Base-by-base conservation (phyloP, 331 rosid species). In the Rosa hybrid region DNA sequence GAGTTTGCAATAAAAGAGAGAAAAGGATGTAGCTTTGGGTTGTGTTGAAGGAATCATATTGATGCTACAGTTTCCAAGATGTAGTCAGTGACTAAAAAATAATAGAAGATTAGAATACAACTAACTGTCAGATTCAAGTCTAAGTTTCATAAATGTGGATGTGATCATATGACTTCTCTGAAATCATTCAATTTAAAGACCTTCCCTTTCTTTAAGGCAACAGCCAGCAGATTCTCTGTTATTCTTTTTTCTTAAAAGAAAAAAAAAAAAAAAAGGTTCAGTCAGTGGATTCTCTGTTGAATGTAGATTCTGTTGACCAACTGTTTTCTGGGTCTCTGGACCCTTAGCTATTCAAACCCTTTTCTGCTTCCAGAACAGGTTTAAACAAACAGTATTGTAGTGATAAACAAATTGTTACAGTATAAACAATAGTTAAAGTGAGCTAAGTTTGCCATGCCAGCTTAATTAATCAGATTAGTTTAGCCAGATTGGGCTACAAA, bases 221-320 rank as follows among this genome's bases (percentile, higher is more conserved):
- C 44, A 17, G 50, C 69, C 78, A 69, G 76, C 23, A 51, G 84
- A 70, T 80, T 76, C 80, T 23, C 46, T 16, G 60, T 65, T 53
- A 5, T n/a, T 57, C n/a, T 63, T 39, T 16, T 64, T 11, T 27
- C 20, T n/a, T 16, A 2, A 23, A 10, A 30, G n/a, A n/a, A n/a
- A 4, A 12, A n/a, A 25, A 25, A 25, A 23, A 11, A 60, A 25
- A 12, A 62, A 12, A 12, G 12, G 23, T 38, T 39, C 21, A n/a
- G 53, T 57, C 41, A 39, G 69, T 57, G 48, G 80, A 75, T 74
- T 75, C 80, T 34, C 72, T 70, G 78, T 39, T 56, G 49, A 21
- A 4, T 60, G 78, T 74, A 56, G 65, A 45, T 4, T 62, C 44
- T 81, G 80, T 81, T 81, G 80, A 81, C 84, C 80, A 74, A 64